Conservation (phyloP, 805 yeast genomes). For the Metschnikowia hibisci region DNA sequence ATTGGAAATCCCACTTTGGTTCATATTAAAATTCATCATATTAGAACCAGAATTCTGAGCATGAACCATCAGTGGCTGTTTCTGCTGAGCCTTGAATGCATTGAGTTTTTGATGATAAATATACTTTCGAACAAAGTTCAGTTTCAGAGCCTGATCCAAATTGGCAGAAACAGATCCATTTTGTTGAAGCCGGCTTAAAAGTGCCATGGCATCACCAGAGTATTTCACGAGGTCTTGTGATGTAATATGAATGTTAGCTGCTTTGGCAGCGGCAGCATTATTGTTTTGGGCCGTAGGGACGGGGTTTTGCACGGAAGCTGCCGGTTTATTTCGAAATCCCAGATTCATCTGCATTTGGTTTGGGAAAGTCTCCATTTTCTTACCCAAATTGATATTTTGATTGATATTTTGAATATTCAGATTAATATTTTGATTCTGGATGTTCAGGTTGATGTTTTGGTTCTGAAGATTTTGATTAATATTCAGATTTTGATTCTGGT, state of each 20-base stretch:
- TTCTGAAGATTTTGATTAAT: not conserved
- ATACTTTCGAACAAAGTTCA: constrained; percentile 35
- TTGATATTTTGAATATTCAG: constrained; percentile 13
- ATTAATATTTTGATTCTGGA: constrained; percentile 9
- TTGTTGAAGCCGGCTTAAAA: constrained; percentile 34
- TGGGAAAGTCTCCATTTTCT: constrained; percentile 12
- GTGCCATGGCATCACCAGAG: constrained; percentile 38
- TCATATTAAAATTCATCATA: constrained; percentile 12
- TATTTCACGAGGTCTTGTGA: constrained; percentile 37
- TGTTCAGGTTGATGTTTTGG: not conserved
- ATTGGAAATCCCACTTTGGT: not conserved
- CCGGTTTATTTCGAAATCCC: constrained; percentile 7
- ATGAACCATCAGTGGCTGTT: constrained; percentile 12
- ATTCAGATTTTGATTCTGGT: too few species aligned
- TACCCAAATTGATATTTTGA: constrained; percentile 6
- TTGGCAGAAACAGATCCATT: constrained; percentile 31
- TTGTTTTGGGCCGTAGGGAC: constrained; percentile 9
- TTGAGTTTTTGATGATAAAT: constrained; percentile 37
- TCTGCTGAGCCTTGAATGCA: constrained; percentile 25
- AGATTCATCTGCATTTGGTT: constrained; percentile 12
- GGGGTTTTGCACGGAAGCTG: constrained; percentile 11
- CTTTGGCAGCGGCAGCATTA: constrained; percentile 6
- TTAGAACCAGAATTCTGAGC: constrained; percentile 13
- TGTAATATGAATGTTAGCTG: constrained; percentile 15
- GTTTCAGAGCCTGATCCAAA: constrained; percentile 36